Conservation (phyloP, 768 basidiomycete species). For the Kwoniella botswanensis region DNA sequence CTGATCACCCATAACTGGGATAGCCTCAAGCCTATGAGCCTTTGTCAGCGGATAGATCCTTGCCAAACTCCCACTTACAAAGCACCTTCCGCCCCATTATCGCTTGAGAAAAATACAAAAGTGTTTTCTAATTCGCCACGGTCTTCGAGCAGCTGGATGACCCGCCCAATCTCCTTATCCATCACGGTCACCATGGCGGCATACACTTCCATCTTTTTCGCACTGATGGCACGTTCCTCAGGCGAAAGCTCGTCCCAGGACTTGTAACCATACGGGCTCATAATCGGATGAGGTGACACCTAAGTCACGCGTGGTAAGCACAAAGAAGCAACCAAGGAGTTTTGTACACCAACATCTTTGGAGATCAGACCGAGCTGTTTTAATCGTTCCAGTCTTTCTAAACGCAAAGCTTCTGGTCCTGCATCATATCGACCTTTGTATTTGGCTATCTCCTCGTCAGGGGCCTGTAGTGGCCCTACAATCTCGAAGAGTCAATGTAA, state of each 20-base stretch:
- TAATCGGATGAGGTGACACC: constrained; percentile 42
- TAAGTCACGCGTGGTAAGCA: constrained; percentile 7
- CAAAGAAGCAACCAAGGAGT: background rate
- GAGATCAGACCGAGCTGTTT: constrained; percentile 45
- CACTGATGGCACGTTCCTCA: constrained; percentile 38
- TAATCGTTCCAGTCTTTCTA: constrained; percentile 38
- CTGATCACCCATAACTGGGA: constrained; percentile 39
- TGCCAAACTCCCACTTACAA: constrained; percentile 27
- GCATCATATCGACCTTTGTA: constrained; percentile 52
- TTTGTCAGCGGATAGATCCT: background rate
- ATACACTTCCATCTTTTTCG: constrained; percentile 48
- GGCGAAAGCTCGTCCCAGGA: constrained; percentile 42
- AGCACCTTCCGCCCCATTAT: constrained; percentile 55
- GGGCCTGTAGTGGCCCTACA: constrained; percentile 46
- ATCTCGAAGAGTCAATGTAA: constrained; percentile 1
- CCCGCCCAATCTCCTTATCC: constrained; percentile 51
- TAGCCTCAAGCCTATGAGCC: constrained; percentile 35
- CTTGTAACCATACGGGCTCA: constrained; percentile 33
- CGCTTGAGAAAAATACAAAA: constrained; percentile 50
- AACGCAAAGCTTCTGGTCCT: constrained; percentile 48
- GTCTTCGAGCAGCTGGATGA: constrained; percentile 42
- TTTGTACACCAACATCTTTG: constrained; percentile 24
- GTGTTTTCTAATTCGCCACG: constrained; percentile 52
- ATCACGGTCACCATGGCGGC: constrained; percentile 51
- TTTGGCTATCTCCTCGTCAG: constrained; percentile 36